phyloP scores from a whole-genome alignment of 176 grass and related monocot genomes.

The Tillandsia leiboldiana region DNA sequence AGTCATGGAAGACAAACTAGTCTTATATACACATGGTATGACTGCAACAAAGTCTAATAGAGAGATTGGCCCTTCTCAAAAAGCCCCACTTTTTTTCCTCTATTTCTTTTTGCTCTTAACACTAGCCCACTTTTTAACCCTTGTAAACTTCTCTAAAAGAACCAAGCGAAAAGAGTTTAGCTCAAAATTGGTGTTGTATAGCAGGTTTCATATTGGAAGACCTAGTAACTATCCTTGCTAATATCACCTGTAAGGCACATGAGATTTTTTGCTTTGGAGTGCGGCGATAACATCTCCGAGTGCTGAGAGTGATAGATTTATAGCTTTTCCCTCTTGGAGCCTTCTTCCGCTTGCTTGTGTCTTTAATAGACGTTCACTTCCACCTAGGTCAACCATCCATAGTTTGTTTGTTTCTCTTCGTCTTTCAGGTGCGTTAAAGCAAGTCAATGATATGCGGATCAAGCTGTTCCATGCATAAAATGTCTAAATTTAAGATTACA shows the following conservation, averaged over 20 bases:
- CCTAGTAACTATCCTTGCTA: not conserved
- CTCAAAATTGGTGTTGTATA: not conserved
- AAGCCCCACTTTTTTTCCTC: no score
- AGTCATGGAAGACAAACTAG: not conserved
- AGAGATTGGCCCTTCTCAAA: not conserved
- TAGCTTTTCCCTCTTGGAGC: constrained; percentile 90
- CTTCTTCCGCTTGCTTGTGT: constrained; percentile 91
- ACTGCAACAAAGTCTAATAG: not conserved
- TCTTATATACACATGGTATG: not conserved
- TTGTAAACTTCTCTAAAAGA: not conserved
- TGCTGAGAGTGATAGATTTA: constrained; percentile 96
- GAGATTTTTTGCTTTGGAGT: constrained; percentile 66
- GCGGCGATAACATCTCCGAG: constrained; percentile 92
- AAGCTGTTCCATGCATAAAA: constrained; percentile 61
- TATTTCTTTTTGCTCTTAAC: no score
- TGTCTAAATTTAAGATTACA: constrained; percentile 9
- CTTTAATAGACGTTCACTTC: constrained; percentile 89
- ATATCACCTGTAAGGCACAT: constrained; percentile 77
- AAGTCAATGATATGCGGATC: constrained; percentile 73
- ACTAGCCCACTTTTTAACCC: no score
- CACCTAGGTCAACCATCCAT: constrained; percentile 98
- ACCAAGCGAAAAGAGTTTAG: not conserved
- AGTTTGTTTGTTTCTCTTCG: constrained; percentile 70
- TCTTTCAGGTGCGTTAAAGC: constrained; percentile 44
- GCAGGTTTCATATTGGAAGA: not conserved